Percentiles rank a stretch among this genome's conserved stretches.
Evolutionary conservation across 352 stramenopile species (phyloP).

Genomic region (Globisporangium acanthophoron): DNA sequence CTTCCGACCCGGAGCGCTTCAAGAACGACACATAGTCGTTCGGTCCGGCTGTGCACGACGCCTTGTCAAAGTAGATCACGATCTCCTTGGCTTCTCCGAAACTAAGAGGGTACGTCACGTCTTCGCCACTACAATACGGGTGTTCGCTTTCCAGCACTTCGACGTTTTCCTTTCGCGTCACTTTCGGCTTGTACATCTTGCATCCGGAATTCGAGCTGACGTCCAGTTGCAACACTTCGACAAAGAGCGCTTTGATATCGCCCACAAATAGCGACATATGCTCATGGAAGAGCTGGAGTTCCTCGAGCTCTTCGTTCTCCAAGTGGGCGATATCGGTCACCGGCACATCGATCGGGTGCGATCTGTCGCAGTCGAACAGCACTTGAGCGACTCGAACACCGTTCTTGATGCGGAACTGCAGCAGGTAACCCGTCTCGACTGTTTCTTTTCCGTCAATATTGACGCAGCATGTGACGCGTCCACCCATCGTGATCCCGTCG

Average conservation of each 20-base stretch:
- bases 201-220: neutral
- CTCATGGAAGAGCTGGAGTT: conserved; percentile 32
- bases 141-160: conserved; percentile 79
- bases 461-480: conserved; percentile 62
- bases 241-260: conserved; percentile 23
- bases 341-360: conserved; percentile 46
- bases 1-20: conserved; percentile 28
- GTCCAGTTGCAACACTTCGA: conserved; percentile 21
- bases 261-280: conserved; percentile 24
- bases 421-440: conserved; percentile 60
- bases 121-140: conserved; percentile 55
- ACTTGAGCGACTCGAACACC: conserved; percentile 39
- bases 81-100: conserved; percentile 72
- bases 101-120: conserved; percentile 52
- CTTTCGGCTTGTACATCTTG: conserved; percentile 33
- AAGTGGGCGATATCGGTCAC: conserved; percentile 42
- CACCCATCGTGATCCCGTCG: conserved; percentile 38
- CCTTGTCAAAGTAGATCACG: conserved; percentile 75
- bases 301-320: conserved; percentile 32
- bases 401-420: conserved; percentile 42
- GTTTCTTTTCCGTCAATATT: conserved; percentile 73
- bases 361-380: conserved; percentile 62
- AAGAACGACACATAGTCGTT: conserved; percentile 84
- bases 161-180: conserved; percentile 58
- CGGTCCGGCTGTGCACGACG: conserved; percentile 52